These are phyloP conservation scores for Bolboschoenoplectus hybrid DNA, from an alignment of 202 grass and related monocot genomes.

Conservation along the genomic window DNA sequence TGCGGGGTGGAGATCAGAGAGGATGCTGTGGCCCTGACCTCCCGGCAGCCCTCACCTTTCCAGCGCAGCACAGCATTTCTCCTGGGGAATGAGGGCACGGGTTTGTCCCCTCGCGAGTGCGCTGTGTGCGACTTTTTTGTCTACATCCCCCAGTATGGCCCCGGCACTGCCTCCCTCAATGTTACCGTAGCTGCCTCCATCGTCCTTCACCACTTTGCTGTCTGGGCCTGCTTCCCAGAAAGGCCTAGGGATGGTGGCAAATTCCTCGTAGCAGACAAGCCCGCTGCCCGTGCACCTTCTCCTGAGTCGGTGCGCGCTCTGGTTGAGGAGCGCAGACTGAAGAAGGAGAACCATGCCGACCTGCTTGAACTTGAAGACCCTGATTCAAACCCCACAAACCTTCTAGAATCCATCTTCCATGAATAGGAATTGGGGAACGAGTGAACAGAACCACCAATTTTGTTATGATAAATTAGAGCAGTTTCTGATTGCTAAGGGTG, in stretches of 20 bases:
- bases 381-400: not conserved
- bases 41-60: slow-evolving; percentile 56
- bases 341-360: slow-evolving; percentile 48
- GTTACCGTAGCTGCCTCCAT: slow-evolving; percentile 94
- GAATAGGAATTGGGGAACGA: not conserved
- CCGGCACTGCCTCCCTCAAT: slow-evolving; percentile 86
- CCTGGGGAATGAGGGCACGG: slow-evolving; percentile 89
- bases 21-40: slow-evolving; percentile 60
- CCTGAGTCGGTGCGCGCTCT: slow-evolving; percentile 63
- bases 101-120: slow-evolving; percentile 72
- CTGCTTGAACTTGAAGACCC: slow-evolving; percentile 18
- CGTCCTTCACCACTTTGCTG: slow-evolving; percentile 81
- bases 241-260: slow-evolving; percentile 61
- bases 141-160: slow-evolving; percentile 86
- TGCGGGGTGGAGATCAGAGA: slow-evolving; percentile 89
- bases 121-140: slow-evolving; percentile 86
- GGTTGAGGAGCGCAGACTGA: slow-evolving; percentile 68
- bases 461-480: slow-evolving; percentile 19
- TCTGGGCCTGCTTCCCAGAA: slow-evolving; percentile 79
- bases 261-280: slow-evolving; percentile 63
- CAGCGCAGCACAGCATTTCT: slow-evolving; percentile 73
- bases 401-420: slow-evolving; percentile 25
- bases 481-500: not conserved
- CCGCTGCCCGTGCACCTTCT: slow-evolving; percentile 52
- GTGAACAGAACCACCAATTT: not conserved